phyloP scores from a whole-genome alignment of 2,329 filamentous ascomycete genomes.

The Fusarium pininemorale region DNA sequence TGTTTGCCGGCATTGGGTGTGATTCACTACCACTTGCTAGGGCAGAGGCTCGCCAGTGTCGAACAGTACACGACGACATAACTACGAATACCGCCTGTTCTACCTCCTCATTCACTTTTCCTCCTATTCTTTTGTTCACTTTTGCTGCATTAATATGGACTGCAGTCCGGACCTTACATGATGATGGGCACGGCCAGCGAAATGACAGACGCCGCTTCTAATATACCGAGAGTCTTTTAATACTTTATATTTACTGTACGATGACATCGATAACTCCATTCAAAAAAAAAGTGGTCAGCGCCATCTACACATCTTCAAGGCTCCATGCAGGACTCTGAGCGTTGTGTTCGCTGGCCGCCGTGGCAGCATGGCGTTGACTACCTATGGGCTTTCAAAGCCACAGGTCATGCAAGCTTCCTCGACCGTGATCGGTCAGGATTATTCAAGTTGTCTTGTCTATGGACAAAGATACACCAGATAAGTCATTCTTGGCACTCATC shows the following conservation, averaged over 20 bases:
- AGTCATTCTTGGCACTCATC: rapidly evolving
- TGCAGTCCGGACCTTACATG: background rate
- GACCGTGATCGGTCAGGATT: rapidly evolving
- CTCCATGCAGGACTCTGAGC: rapidly evolving
- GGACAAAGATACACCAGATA: rapidly evolving
- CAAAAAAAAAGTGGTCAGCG: rapidly evolving
- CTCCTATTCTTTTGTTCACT: background rate
- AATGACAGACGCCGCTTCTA: background rate
- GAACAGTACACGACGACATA: background rate
- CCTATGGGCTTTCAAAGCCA: too few relatives aligned
- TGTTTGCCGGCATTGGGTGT: background rate
- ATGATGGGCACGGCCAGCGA: rapidly evolving
- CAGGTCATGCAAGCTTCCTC: background rate
- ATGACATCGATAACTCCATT: rapidly evolving
- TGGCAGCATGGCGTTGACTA: background rate
- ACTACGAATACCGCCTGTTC: background rate
- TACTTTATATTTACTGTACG: rapidly evolving
- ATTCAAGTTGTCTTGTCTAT: rapidly evolving
- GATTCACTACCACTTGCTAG: background rate
- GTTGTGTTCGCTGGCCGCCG: rapidly evolving
- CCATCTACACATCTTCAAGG: rapidly evolving
- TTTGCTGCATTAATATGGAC: background rate
- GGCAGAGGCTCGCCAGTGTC: background rate
- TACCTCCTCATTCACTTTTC: background rate
- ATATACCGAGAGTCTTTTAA: background rate